Conservation (phyloP, 768 basidiomycete species). For the Kwoniella europaea region DNA sequence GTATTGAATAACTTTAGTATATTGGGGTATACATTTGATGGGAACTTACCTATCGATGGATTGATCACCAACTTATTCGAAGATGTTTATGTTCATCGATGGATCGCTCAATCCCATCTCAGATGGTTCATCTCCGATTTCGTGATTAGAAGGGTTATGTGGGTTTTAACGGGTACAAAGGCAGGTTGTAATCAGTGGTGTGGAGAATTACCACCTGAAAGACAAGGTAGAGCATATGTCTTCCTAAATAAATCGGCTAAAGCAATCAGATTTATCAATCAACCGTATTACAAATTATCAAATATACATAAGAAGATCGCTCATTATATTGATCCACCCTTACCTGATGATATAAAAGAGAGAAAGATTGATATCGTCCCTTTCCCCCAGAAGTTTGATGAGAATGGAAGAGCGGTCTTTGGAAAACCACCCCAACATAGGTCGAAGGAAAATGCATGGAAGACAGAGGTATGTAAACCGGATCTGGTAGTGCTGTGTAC, state of each 20-base stretch:
- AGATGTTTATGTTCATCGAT: constrained; percentile 63
- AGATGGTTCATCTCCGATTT: constrained; percentile 68
- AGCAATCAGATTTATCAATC: constrained; percentile 69
- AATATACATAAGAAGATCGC: constrained; percentile 62
- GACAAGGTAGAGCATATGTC: constrained; percentile 68
- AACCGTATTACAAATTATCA: constrained; percentile 64
- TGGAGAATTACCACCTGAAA: constrained; percentile 65
- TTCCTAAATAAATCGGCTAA: constrained; percentile 65
- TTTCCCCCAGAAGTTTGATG: constrained; percentile 63
- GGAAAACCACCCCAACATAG: constrained; percentile 56
- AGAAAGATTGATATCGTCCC: constrained; percentile 64
- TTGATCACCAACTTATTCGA: constrained; percentile 68
- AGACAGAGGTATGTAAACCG: constrained; percentile 37
- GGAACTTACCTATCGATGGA: constrained; percentile 60
- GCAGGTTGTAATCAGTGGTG: constrained; percentile 71
- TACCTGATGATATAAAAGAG: constrained; percentile 60
- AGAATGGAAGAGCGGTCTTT: constrained; percentile 63
- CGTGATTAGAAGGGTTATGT: constrained; percentile 67
- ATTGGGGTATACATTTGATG: constrained; percentile 61
- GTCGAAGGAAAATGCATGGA: constrained; percentile 58
- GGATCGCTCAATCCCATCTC: constrained; percentile 65
- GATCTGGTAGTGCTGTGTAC: constrained; percentile 44
- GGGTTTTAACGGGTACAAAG: constrained; percentile 66
- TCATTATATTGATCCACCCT: constrained; percentile 65
- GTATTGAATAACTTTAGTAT: constrained; percentile 67